Evolutionary conservation across 208 protist species (phyloP).

Genomic region (Endotrypanum monterogeii): DNA sequence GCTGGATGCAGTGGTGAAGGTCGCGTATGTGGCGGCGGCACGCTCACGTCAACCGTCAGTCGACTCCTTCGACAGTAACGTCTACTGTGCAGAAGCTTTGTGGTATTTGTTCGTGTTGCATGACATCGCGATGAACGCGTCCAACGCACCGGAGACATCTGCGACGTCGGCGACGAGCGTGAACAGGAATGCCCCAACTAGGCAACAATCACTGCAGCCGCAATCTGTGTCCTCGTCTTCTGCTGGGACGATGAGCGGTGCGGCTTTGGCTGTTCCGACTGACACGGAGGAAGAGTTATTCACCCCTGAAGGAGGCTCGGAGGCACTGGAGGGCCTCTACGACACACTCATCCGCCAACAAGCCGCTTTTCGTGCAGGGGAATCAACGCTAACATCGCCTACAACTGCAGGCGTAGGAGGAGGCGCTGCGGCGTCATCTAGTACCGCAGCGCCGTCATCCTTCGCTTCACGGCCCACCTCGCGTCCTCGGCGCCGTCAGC

Average conservation of each 20-base stretch:
- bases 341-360: constrained; percentile 1
- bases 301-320: constrained; percentile 3
- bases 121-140: constrained; percentile 49
- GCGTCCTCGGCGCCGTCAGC: constrained; percentile 25
- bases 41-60: constrained; percentile 6
- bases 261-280: background rate
- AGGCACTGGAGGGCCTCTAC: constrained; percentile 26
- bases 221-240: background rate
- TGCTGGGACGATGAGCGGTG: background rate
- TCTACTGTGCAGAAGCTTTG: constrained; percentile 33
- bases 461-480: background rate
- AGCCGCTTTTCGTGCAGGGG: background rate
- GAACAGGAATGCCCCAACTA: constrained; percentile 11
- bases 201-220: constrained; percentile 1
- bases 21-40: constrained; percentile 49
- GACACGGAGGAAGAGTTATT: constrained; percentile 14
- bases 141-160: constrained; percentile 7
- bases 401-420: background rate
- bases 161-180: constrained; percentile 12
- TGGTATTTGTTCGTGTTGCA: constrained; percentile 58
- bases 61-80: constrained; percentile 15
- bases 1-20: constrained; percentile 60
- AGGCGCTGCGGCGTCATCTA: no score
- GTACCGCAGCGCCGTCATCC: background rate
- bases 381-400: background rate